These are phyloP conservation scores for Saccharum hybrid DNA, from an alignment of 202 grass and related monocot species.

Conservation along the genomic window DNA sequence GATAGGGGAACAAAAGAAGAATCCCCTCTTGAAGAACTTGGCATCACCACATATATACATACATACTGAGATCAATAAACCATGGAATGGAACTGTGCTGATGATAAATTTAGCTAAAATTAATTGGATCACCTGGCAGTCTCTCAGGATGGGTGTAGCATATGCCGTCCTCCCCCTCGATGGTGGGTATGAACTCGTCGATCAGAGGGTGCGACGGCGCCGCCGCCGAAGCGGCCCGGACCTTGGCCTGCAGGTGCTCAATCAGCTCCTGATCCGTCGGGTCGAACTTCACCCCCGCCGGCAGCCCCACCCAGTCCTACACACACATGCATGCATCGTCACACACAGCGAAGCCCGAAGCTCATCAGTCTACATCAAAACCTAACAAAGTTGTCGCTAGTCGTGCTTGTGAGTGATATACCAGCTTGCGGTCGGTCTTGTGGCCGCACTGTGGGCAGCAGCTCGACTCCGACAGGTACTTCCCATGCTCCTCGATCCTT, in stretches of 20 bases:
- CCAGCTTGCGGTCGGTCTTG: slow-evolving; percentile 60
- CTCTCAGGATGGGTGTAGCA: slow-evolving; percentile 95
- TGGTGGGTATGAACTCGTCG: slow-evolving; percentile 95
- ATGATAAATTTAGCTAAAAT: background rate
- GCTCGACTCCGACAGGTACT: slow-evolving; percentile 55
- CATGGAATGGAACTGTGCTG: background rate
- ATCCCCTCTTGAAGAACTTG: slow-evolving; percentile 12
- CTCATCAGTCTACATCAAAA: slow-evolving; percentile 20
- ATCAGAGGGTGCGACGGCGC: slow-evolving; percentile 69
- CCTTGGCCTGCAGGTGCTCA: slow-evolving; percentile 86
- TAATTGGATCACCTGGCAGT: slow-evolving; percentile 71
- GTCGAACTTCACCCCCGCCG: slow-evolving; percentile 88
- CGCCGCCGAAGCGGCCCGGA: slow-evolving; percentile 38
- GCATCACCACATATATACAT: slow-evolving; percentile 9
- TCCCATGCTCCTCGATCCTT: slow-evolving; percentile 64
- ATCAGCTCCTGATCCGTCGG: slow-evolving; percentile 96
- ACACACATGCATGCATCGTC: slow-evolving; percentile 15
- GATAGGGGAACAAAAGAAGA: slow-evolving; percentile 8
- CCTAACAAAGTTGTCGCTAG: slow-evolving; percentile 26
- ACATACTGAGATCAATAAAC: background rate
- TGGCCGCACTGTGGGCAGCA: slow-evolving; percentile 70
- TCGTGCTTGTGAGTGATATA: slow-evolving; percentile 33
- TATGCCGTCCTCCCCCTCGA: slow-evolving; percentile 94
- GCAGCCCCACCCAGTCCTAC: slow-evolving; percentile 78
- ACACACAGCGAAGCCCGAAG: background rate